Conservation (phyloP, 257 asterid species). For the Gardenia jasminoides region DNA sequence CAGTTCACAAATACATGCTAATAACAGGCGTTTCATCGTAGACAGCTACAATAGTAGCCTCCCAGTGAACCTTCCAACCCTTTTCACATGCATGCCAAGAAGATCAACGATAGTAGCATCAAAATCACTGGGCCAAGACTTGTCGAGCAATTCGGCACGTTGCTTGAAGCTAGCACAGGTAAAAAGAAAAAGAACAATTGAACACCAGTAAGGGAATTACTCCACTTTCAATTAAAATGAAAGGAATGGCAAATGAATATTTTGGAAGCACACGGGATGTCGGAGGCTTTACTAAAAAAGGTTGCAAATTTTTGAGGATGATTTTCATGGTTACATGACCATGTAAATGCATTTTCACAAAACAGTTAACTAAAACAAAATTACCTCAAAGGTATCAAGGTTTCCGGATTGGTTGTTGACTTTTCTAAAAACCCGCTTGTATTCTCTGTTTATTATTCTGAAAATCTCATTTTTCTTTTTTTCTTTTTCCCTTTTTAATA, state of each 20-base stretch:
- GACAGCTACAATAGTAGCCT: not conserved
- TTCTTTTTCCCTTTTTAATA: no score
- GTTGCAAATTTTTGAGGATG: not conserved
- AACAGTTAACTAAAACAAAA: no score
- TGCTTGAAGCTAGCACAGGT: not conserved
- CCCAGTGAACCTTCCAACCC: not conserved
- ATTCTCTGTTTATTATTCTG: no score
- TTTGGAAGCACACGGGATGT: not conserved
- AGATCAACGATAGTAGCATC: slow-evolving; percentile 5
- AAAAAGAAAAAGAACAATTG: not conserved
- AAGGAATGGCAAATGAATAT: not conserved
- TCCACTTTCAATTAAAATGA: not conserved
- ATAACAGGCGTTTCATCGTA: no score
- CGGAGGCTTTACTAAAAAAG: not conserved
- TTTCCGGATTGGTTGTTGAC: no score
- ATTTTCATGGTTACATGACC: no score
- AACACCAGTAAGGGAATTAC: not conserved
- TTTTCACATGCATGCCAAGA: not conserved
- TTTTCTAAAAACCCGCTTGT: no score
- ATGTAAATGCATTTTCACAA: no score
- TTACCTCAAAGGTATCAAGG: no score
- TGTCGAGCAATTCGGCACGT: slow-evolving; percentile 3
- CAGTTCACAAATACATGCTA: no score
- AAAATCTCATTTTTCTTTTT: no score
- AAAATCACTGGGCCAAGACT: not conserved